A percentile compares a stretch with the other conserved stretches of the same genome.
Conservation (phyloP, 164 flowering plant species). For the Stephania cephalantha region DNA sequence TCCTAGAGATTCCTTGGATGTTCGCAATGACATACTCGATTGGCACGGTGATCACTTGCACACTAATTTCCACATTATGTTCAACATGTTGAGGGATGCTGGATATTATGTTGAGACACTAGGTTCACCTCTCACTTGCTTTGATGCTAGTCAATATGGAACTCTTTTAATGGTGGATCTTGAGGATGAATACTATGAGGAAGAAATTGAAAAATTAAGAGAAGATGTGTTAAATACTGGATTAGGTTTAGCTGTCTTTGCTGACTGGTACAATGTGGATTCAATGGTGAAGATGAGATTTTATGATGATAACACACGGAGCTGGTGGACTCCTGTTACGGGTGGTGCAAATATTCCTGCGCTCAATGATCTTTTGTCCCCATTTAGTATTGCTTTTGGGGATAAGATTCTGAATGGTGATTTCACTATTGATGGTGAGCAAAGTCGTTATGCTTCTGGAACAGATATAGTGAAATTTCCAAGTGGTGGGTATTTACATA, state of each 20-base stretch:
- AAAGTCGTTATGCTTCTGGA: conserved; percentile 96
- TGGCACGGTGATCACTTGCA: conserved; percentile 99
- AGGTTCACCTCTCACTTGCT: conserved; percentile 98
- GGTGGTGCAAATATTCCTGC: conserved; percentile 99
- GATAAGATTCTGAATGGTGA: conserved; percentile 95
- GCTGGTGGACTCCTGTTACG: conserved; percentile 99
- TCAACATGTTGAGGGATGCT: conserved; percentile 87
- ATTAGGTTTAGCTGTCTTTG: conserved; percentile 81
- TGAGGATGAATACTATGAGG: conserved; percentile 86
- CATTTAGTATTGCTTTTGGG: conserved; percentile 97
- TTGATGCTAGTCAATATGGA: conserved; percentile 96
- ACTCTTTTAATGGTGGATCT: conserved; percentile 94
- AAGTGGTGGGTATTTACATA: conserved; percentile 73
- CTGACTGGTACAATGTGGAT: conserved; percentile 98
- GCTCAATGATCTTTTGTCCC: conserved; percentile 85
- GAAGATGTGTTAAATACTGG: conserved; percentile 78
- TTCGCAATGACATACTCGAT: conserved; percentile 95
- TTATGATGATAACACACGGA: conserved; percentile 94
- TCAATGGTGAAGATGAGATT: conserved; percentile 98
- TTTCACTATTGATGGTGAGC: conserved; percentile 80
- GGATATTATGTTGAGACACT: conserved; percentile 91
- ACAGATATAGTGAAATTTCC: conserved; percentile 88
- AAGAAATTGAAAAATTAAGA: conserved; percentile 81
- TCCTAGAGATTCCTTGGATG: conserved; percentile 98
- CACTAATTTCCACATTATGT: conserved; percentile 90